phyloP scores from a whole-genome alignment of 768 basidiomycete genomes.

The Boletellus sp. region DNA sequence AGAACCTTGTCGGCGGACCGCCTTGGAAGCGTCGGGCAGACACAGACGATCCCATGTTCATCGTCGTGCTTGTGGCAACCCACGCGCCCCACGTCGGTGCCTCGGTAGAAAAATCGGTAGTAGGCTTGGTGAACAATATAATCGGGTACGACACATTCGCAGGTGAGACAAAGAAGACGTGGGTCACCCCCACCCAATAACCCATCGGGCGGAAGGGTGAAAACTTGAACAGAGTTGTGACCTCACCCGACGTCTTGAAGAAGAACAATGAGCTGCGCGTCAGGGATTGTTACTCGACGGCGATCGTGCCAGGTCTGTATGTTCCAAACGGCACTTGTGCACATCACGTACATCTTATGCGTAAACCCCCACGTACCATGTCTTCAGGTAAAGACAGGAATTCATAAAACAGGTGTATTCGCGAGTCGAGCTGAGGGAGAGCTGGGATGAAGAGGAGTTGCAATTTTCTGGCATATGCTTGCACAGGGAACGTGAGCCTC shows the following conservation, averaged over 20 bases:
- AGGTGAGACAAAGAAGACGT: background rate
- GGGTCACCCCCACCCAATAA: background rate
- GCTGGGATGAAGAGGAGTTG: background rate
- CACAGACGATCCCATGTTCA: background rate
- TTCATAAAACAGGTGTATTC: background rate
- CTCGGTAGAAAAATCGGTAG: background rate
- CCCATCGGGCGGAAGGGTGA: background rate
- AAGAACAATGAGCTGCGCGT: background rate
- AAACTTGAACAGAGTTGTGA: background rate
- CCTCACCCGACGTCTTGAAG: no score
- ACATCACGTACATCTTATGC: no score
- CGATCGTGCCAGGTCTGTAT: no score
- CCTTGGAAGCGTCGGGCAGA: background rate
- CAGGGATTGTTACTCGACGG: background rate
- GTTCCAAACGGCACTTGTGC: no score
- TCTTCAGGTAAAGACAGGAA: accelerated
- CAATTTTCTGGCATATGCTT: background rate
- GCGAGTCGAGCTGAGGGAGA: background rate
- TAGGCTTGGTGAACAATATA: background rate
- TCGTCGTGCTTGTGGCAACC: no score
- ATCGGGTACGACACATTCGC: background rate
- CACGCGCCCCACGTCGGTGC: background rate
- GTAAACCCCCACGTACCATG: background rate
- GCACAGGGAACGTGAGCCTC: no score
- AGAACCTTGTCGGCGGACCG: background rate